Conservation (phyloP, 2,329 filamentous ascomycete species). For the Fusarium duplospermum region DNA sequence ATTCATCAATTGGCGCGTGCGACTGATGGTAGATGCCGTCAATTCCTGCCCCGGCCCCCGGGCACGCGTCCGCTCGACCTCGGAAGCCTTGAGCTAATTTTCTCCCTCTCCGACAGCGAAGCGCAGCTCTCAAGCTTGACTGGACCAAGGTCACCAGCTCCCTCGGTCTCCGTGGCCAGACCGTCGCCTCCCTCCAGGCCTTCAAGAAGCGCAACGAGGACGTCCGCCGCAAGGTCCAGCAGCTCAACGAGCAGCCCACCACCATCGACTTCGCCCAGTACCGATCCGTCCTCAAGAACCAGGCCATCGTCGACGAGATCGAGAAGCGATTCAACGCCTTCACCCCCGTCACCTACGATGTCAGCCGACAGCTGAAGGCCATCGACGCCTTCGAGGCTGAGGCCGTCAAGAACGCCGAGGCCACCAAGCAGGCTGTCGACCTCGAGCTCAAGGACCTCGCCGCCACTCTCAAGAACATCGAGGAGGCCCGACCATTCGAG, state of each 20-base stretch:
- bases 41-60: constrained; percentile 17
- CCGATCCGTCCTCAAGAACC: constrained; percentile 94
- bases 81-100: constrained; percentile 66
- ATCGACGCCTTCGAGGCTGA: constrained; percentile 98
- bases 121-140: constrained; percentile 99
- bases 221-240: constrained; percentile 90
- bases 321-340: constrained; percentile 94
- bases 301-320: constrained; percentile 93
- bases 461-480: constrained; percentile 96
- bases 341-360: constrained; percentile 94
- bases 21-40: constrained; percentile 31
- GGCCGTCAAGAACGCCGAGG: constrained; percentile 95
- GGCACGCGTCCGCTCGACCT: constrained; percentile 31
- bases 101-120: constrained; percentile 73
- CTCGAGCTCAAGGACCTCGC: constrained; percentile 92
- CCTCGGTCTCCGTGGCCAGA: constrained; percentile 96
- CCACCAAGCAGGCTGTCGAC: constrained; percentile 96
- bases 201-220: constrained; percentile 99
- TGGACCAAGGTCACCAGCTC: constrained; percentile 95
- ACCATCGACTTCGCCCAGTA: constrained; percentile 94
- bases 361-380: constrained; percentile 93
- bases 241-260: constrained; percentile 85
- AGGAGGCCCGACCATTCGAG: constrained; percentile 94
- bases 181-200: constrained; percentile 86
- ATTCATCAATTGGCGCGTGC: constrained; percentile 45